A percentile compares a stretch with the other conserved stretches of the same genome.
Evolutionary conservation across 805 yeast species (phyloP).

Genomic region (Teunomyces cretensis): DNA sequence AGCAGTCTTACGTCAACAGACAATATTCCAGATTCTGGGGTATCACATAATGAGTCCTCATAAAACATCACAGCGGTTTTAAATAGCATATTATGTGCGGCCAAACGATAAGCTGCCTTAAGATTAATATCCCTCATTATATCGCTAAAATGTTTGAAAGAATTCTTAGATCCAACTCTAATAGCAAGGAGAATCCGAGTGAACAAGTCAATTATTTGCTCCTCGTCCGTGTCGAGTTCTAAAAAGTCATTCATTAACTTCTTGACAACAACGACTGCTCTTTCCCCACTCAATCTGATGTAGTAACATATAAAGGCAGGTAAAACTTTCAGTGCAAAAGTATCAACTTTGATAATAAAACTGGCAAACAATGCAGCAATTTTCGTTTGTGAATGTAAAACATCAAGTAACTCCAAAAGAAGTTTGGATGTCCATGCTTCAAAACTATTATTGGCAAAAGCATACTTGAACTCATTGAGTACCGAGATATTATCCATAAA

Average conservation of each 20-base stretch:
- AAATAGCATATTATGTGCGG: constrained; percentile 31
- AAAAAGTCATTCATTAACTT: constrained; percentile 13
- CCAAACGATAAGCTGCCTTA: constrained; percentile 24
- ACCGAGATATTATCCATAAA: constrained; percentile 12
- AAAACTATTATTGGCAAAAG: constrained; percentile 9
- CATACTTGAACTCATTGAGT: constrained; percentile 9
- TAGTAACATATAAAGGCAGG: constrained; percentile 29
- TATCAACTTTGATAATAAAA: constrained; percentile 24
- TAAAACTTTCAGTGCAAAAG: constrained; percentile 21
- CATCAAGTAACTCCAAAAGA: constrained; percentile 32
- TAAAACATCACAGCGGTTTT: constrained; percentile 48
- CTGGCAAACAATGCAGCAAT: constrained; percentile 32
- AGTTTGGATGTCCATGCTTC: constrained; percentile 30
- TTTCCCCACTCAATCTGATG: constrained; percentile 13
- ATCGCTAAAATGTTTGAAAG: constrained; percentile 21
- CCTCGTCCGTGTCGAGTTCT: constrained; percentile 4
- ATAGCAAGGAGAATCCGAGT: constrained; percentile 27
- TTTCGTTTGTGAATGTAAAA: constrained; percentile 25
- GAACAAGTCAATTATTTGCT: constrained; percentile 16
- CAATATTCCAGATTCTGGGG: constrained; percentile 4
- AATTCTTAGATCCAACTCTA: constrained; percentile 39
- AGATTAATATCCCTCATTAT: constrained; percentile 32
- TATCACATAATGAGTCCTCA: constrained; percentile 37
- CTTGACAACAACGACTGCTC: constrained; percentile 8
- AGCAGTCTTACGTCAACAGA: constrained; percentile 12